Percentiles rank a stretch among this genome's conserved stretches.
phyloP scores from a whole-genome alignment of 345 rosid species.

The Rhodamnia argentea region DNA sequence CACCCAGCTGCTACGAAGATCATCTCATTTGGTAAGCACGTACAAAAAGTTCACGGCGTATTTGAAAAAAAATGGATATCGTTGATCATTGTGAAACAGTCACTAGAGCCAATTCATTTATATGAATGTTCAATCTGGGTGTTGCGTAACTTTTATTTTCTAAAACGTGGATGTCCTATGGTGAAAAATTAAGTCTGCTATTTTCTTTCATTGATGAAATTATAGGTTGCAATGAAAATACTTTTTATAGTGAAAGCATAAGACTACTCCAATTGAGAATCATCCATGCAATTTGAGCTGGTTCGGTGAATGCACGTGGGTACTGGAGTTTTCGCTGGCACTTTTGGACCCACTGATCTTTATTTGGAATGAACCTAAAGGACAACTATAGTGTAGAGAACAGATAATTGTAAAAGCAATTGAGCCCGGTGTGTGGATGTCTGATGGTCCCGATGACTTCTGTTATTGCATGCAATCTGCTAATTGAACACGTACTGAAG shows the following conservation, averaged over 20 bases:
- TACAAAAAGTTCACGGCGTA: not conserved
- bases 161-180: not conserved
- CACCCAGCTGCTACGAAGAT: not conserved
- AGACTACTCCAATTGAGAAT: not conserved
- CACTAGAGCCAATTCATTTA: not conserved
- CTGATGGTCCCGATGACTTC: not conserved
- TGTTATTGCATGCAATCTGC: not conserved
- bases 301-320: not conserved
- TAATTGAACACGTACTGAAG: not conserved
- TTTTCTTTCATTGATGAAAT: not conserved
- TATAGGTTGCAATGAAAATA: not conserved
- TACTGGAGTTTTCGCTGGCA: not conserved
- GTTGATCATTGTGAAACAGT: not conserved
- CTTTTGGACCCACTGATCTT: not conserved
- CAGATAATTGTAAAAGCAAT: not conserved
- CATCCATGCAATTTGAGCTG: not conserved
- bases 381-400: not conserved
- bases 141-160: not conserved
- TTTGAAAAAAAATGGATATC: not conserved
- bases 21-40: not conserved
- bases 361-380: not conserved
- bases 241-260: not conserved
- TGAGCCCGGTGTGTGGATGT: not conserved
- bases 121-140: not conserved
- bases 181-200: not conserved